phyloP scores from a whole-genome alignment of 495 filamentous ascomycete species.

The Neurospora pannonica region DNA sequence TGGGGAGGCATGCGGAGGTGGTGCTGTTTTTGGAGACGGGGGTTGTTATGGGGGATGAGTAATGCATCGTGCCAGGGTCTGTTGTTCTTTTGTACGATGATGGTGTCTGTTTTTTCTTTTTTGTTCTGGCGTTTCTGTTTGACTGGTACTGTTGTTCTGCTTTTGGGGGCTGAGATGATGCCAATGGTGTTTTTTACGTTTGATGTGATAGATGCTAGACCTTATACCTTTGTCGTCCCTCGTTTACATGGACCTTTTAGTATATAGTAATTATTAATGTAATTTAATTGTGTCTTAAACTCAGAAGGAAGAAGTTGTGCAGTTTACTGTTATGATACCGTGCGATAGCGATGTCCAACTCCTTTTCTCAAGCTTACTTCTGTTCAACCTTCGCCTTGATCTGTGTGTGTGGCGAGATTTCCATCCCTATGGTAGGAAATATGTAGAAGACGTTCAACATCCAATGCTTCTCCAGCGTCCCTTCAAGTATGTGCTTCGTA shows the following conservation, averaged over 20 bases:
- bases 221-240: neutral
- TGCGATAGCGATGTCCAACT: too few relatives aligned
- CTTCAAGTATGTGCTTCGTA: too few relatives aligned
- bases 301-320: too few relatives aligned
- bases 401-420: too few relatives aligned
- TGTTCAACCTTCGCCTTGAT: too few relatives aligned
- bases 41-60: neutral
- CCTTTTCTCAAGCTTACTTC: too few relatives aligned
- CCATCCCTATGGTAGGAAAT: too few relatives aligned
- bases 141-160: neutral
- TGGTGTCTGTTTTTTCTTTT: neutral
- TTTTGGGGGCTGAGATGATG: too few relatives aligned
- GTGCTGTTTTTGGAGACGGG: slow-evolving; percentile 1
- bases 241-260: neutral
- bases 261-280: neutral
- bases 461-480: too few relatives aligned
- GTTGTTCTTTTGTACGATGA: neutral
- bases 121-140: neutral
- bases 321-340: too few relatives aligned
- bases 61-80: too few relatives aligned
- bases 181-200: neutral
- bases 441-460: too few relatives aligned
- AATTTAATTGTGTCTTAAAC: neutral
- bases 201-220: neutral
- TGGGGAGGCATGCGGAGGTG: neutral